Evolutionary conservation across 1,284 basidiomycete genomes (phyloP), one percentile per base, ranked within the genome.

Genomic region (Pseudozyma thailandica): DNA sequence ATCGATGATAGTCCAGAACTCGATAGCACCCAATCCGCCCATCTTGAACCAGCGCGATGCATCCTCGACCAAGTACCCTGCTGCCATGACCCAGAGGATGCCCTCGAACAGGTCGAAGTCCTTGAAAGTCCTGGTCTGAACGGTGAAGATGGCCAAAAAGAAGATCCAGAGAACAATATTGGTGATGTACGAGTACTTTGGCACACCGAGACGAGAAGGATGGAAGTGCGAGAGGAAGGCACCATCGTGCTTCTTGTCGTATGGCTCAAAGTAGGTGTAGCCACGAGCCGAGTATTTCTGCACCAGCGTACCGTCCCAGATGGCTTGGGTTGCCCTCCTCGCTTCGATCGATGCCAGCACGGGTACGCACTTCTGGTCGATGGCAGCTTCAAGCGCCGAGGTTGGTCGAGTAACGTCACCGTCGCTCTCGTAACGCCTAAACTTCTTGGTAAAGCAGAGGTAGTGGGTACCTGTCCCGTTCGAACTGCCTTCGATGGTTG

Each of bases 1-100:
- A 39, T 79, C 78, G 30, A 79, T 50, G 16, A 78, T 50, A 13
- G 75, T 62, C 77, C 77, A 79, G 55, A 79, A 74, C 27, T 63
- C 65, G 50, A 77, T 58, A 4, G 74, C 65, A 27, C 73, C 77
- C 1, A 79, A 35, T 9, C 77, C 75, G 10, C 74, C 27, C 50
- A 79, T 76, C 62, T 79, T 79, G 61, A 74, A 27, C 72, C 72
- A 76, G 33, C 74, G 65, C 31, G 56, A 44, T 7, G 72, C 58
- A 46, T 79, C 77, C 30, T 79, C 77, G 39, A 70, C 43, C 16
- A 79, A 23, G 37, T 78, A 79, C 43, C 75, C 75, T 1, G 75
- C 74, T 12, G 72, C 74, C 65, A 72, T 69, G 45, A 73, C 47
- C 71, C 75, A 79, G 4, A 79, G 50, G 23, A 72, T 59, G 0